Base-by-base conservation (phyloP, 208 protist species). In the Trypanosoma rangeli region DNA sequence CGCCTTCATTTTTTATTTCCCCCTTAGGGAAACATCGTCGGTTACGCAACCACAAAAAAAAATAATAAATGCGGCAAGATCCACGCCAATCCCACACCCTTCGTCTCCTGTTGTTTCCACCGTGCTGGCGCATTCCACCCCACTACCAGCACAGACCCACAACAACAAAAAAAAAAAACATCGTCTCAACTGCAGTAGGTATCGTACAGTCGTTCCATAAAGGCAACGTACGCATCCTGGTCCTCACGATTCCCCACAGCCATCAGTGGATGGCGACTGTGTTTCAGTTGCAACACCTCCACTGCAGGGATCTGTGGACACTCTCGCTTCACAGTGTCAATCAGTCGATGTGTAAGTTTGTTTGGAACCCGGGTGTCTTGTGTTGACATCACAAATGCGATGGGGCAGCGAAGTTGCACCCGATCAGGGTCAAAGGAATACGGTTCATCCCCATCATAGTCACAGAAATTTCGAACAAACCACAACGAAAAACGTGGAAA, bases 321-420 rank as follows among this genome's bases (percentile, higher is more conserved):
- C 50, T 84, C 64, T 0, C 39, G 37, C n/a, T 74, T 73, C 29
- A 93, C 74, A 20, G 69, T 70, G 29, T 92, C 78, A 56, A 95
- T 91, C 16, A 95, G 65, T 48, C 78, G 78, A 64, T 80, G 67
- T 48, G 90, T 93, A 66, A 85, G 87, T 54, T 46, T 70, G 5
- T 87, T 92, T 13, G 90, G 90, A 42, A 95, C 90, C 0, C 87
- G 83, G 29, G 46, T 78, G 64, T 95, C 90, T 44, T 74, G 71
- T n/a, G 59, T 24, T 9, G 90, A 92, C 46, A 93, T 39, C n/a
- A 95, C 86, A 79, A 95, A 95, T 7, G 87, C 87, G 29, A 95
- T 68, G 10, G 90, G 90, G 64, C 90, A 95, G 13, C 76, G 82
- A 24, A 95, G 56, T 16, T 87, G 68, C 24, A 95, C 86, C 22